Base-by-base conservation (phyloP, 345 rosid species). In the Salix exigua region DNA sequence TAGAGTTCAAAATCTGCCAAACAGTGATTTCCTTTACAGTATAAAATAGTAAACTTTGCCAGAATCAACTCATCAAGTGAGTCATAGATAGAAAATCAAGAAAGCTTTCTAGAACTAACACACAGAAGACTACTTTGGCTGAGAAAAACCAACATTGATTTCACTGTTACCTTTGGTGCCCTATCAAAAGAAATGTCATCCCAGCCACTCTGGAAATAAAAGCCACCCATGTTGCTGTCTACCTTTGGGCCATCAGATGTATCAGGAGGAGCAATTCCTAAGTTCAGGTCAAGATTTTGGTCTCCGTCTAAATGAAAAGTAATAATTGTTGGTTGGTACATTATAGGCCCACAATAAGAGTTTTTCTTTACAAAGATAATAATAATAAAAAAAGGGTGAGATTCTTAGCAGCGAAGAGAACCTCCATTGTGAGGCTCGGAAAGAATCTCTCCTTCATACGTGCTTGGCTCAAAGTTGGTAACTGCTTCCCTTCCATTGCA, bases 401-500 rank as follows among this genome's bases (percentile, higher is more conserved):
- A 21, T 16, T 42, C 71, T 4, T 5, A 70, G 38, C 50, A 66
- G 66, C 19, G 73, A 64, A 42, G 21, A 42, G 30, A 73, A 89
- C 88, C 89, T 78, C 72, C 75, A 58, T 63, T 77, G 38, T 74
- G 69, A 71, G 82, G 75, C 58, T 72, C 85, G 1, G 80, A 72
- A 9, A 63, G 63, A 6, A 83, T 79, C 77, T 91, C 90, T 5
- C 76, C 91, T 23, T 87, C 88, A 33, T 94, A 94, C 0, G 82
- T 73, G 81, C 88, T 89, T 4, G 95, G 89, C 61, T 90, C 93
- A 77, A 96, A 96, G 85, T 96, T 96, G 38, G 98, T 92, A 62
- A 96, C 91, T 0, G 99, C 97, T 79, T 96, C 99, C 80, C 87
- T 88, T n/a, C 97, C 98, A 77, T 87, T 88, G 73, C 89, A 91